Percentiles rank a stretch among this genome's conserved stretches.
These are phyloP conservation scores for Dryas integrifolia DNA, from an alignment of 331 rosid genomes.

Conservation along the genomic window DNA sequence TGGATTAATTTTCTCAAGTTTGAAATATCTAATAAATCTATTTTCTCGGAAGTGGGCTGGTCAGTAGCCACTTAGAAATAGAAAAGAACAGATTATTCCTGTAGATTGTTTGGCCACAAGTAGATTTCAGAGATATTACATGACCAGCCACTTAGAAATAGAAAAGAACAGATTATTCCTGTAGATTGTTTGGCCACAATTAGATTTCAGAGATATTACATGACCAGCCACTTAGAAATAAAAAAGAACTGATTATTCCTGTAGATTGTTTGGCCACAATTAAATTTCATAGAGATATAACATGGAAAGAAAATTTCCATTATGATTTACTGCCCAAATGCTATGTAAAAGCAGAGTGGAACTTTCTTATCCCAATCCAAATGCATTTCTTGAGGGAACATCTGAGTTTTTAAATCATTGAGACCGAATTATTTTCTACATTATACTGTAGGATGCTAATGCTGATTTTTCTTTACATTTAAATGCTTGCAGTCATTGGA, in stretches of 20 bases:
- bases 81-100: too few species aligned
- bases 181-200: not conserved
- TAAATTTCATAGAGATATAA: not conserved
- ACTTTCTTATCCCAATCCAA: not conserved
- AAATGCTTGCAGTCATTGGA: slow-evolving; percentile 70
- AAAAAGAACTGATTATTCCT: too few species aligned
- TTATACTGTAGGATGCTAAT: slow-evolving; percentile 12
- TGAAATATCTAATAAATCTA: not conserved
- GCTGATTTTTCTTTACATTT: slow-evolving; percentile 2
- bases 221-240: too few species aligned
- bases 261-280: not conserved
- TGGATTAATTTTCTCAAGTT: not conserved
- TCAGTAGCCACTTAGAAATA: not conserved
- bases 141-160: too few species aligned
- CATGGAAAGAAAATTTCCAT: not conserved
- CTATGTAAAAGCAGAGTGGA: not conserved
- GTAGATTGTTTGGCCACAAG: too few species aligned
- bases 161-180: too few species aligned
- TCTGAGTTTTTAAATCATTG: not conserved
- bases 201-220: not conserved
- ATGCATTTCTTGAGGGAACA: not conserved
- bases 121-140: too few species aligned
- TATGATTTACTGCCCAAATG: not conserved
- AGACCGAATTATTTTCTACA: not conserved
- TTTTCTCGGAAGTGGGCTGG: not conserved